A percentile compares a stretch with the other conserved stretches of the same genome.
Evolutionary conservation across 495 filamentous ascomycete species (phyloP).

Genomic region (Aspergillus sclerotioniger): DNA sequence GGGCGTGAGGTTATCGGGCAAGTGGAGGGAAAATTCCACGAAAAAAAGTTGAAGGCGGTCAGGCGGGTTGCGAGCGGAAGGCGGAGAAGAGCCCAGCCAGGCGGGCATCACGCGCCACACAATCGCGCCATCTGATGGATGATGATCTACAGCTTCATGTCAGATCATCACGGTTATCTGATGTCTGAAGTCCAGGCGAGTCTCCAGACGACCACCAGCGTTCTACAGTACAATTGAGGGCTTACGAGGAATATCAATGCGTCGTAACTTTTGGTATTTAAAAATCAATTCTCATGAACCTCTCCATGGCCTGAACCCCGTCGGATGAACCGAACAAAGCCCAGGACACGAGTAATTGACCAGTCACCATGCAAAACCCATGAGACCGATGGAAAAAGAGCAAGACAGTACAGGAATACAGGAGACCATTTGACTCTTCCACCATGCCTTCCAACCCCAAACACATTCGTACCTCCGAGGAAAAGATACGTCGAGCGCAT

Average conservation of each 20-base stretch:
- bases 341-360: conserved; percentile 38
- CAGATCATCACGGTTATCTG: no score
- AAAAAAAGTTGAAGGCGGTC: conserved; percentile 24
- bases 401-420: conserved; percentile 16
- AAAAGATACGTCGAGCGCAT: conserved; percentile 14
- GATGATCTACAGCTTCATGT: no score
- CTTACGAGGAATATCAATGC: background rate
- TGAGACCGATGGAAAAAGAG: conserved; percentile 23
- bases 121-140: background rate
- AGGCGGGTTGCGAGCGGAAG: conserved; percentile 9
- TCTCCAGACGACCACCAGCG: no score
- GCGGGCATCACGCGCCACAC: background rate
- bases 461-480: conserved; percentile 39
- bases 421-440: conserved; percentile 9
- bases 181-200: no score
- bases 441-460: conserved; percentile 35
- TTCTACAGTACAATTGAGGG: background rate
- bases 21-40: conserved; percentile 23
- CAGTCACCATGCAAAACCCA: conserved; percentile 36
- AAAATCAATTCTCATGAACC: conserved; percentile 40
- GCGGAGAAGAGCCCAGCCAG: conserved; percentile 11
- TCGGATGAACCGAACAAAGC: conserved; percentile 19
- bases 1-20: background rate
- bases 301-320: conserved; percentile 37
- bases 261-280: conserved; percentile 28